Conservation (phyloP, 352 stramenopile species). For the Phytopythium vexans region DNA sequence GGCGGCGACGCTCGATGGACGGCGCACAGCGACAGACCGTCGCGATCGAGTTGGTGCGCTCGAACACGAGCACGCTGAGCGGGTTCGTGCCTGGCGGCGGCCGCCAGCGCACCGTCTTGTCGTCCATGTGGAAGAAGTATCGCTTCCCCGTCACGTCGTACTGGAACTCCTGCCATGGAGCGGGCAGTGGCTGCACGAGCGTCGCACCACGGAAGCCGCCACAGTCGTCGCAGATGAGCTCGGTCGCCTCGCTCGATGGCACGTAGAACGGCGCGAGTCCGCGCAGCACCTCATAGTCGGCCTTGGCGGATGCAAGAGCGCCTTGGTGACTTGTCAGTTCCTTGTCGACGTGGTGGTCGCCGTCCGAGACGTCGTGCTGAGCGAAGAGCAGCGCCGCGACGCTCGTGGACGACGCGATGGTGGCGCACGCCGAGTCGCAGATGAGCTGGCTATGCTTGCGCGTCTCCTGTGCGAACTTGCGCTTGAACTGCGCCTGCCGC, state of each 20-base stretch:
- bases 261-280: conserved; percentile 46
- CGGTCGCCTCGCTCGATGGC: conserved; percentile 36
- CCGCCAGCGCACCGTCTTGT: conserved; percentile 37
- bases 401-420: conserved; percentile 16
- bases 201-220: conserved; percentile 33
- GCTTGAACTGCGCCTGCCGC: conserved; percentile 49
- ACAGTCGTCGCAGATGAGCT: conserved; percentile 51
- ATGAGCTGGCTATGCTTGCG: conserved; percentile 49
- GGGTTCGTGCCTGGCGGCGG: conserved; percentile 29
- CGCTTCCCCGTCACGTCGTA: conserved; percentile 41
- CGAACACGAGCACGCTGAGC: conserved; percentile 48
- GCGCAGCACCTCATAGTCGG: conserved; percentile 14
- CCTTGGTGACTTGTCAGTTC: neutral
- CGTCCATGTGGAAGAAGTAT: conserved; percentile 50
- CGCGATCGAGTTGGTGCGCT: conserved; percentile 50
- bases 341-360: neutral
- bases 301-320: neutral
- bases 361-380: conserved; percentile 8
- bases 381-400: conserved; percentile 34
- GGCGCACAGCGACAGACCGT: conserved; percentile 62
- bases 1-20: conserved; percentile 35
- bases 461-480: conserved; percentile 48
- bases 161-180: conserved; percentile 42
- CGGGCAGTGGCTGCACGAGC: conserved; percentile 30
- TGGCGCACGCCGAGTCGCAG: conserved; percentile 29